Evolutionary conservation across 345 rosid species (phyloP).

Genomic region (Garcia nutans): DNA sequence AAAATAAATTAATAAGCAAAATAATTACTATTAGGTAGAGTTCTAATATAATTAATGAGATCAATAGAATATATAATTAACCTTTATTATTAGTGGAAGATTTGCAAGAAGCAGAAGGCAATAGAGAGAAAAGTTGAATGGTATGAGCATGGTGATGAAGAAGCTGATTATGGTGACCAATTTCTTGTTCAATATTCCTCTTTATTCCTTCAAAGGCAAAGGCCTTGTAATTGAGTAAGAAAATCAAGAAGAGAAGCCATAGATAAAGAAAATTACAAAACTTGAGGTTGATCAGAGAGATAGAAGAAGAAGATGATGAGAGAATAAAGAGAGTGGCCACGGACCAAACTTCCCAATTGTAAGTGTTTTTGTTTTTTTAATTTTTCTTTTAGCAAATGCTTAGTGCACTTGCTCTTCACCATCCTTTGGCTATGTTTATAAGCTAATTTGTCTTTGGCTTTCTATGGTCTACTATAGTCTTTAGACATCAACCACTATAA

Average conservation of each 20-base stretch:
- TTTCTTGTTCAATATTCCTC: conserved; percentile 14
- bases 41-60: not conserved
- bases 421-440: conserved; percentile 13
- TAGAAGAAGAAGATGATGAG: not conserved
- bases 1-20: not conserved
- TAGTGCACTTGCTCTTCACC: too few relatives aligned
- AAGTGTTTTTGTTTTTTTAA: too few relatives aligned
- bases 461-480: not conserved
- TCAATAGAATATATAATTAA: not conserved
- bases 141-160: conserved; percentile 24
- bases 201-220: conserved; percentile 29
- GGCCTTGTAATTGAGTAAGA: conserved; percentile 5
- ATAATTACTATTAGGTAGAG: not conserved
- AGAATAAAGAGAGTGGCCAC: conserved; percentile 18
- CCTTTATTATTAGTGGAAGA: conserved; percentile 38
- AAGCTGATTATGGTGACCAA: not conserved
- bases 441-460: not conserved
- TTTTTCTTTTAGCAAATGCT: too few relatives aligned
- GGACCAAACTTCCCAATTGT: not conserved
- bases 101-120: conserved; percentile 54
- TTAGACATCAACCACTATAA: conserved; percentile 21
- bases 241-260: conserved; percentile 26
- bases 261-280: conserved; percentile 6
- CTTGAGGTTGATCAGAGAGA: not conserved
- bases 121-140: conserved; percentile 47